Base-by-base conservation (phyloP, 805 yeast species). In the Hanseniaspora clermontiae region DNA sequence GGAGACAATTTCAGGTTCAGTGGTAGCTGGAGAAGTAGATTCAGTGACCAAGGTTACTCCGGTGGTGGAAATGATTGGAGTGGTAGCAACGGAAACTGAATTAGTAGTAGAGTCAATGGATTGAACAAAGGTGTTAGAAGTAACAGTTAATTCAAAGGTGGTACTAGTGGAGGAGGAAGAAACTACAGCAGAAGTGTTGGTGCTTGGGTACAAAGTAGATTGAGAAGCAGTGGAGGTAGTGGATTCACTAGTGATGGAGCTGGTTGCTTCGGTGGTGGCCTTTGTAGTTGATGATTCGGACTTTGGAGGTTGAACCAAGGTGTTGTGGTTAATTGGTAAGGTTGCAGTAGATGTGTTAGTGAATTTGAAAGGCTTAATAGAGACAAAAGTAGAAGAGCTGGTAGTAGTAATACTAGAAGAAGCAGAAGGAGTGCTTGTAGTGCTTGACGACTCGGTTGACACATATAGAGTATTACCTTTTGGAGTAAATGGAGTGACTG, bases 401-500 rank as follows among this genome's bases (percentile, higher is more conserved):
- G n/a, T n/a, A n/a, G 51, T n/a, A 37, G 27, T 12, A 49, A 20
- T 2, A 17, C 15, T 12, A 38, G 17, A n/a, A 32, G 57, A 37
- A 48, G 45, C 20, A 12, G 53, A 20, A 32, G 48, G n/a, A 45
- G 50, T 14, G 27, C 14, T 19, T 19, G 68, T 47, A 9, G 69
- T 14, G n/a, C 38, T 17, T 17, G 69, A 50, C 11, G 74, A 57
- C 9, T 73, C 54, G 8, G 72, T 50, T 19, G 74, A 57, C 12
- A 46, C 39, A 46, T 34, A 11, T 29, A 46, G 19, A 12, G 49
- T 46, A 39, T 46, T 46, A n/a, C 11, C 27, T 7, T 49, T 43
- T 24, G 58, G 34, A 34, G 57, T 27, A n/a, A 57, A 17, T 24
- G 51, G 38, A 17, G 59, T 39, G 32, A 43, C 12, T 15, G 40